Evolutionary conservation across 2,329 filamentous ascomycete species (phyloP), one percentile per base, ranked within the genome.

Genomic region (Arthrobotrys pseudoclavata): DNA sequence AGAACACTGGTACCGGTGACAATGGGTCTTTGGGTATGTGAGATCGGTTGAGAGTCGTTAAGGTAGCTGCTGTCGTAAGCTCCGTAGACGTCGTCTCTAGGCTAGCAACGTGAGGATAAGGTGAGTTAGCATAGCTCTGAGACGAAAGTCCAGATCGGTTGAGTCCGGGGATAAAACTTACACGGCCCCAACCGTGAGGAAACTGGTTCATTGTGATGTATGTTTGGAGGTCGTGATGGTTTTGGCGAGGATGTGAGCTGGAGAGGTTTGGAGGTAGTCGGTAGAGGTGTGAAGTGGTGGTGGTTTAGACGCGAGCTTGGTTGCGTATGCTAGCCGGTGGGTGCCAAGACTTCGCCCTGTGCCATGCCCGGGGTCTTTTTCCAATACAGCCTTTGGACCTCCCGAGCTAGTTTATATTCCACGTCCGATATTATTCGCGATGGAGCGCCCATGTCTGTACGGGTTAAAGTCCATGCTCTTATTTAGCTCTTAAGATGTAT

Each of bases 1-100:
- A 99, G 86, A 79, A 99, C 96, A 66, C 96, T 98, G 61, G 96
- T 98, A 83, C 96, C 96, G 64, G 96, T 99, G 79, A 99, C 96
- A 81, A 97, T 91, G 82, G 96, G 96, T 34, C 90, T 90, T 85
- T 97, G 94, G 69, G 96, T 97, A 85, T 96, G 93, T 83, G 94
- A 89, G 83, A 81, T 85, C 87, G 80, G 80, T 45, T 79, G 63
- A 24, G 86, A 82, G 63, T 85, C 86, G 82, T 92, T 89, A 83
- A 98, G 91, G 84, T 95, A 94, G 75, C 94, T 92, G 83, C 88
- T 86, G 86, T 98, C 93, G 85, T 99, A 99, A 82, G 91, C 87
- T 82, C 96, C 96, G 86, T 98, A 99, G 83, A 98, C 88, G 85
- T 99, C 96, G 85, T 99, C 93, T 88, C 96, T 91, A 83, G 96